These are phyloP conservation scores for Pythium insidiosum DNA, from an alignment of 352 stramenopile genomes.

Conservation along the genomic window DNA sequence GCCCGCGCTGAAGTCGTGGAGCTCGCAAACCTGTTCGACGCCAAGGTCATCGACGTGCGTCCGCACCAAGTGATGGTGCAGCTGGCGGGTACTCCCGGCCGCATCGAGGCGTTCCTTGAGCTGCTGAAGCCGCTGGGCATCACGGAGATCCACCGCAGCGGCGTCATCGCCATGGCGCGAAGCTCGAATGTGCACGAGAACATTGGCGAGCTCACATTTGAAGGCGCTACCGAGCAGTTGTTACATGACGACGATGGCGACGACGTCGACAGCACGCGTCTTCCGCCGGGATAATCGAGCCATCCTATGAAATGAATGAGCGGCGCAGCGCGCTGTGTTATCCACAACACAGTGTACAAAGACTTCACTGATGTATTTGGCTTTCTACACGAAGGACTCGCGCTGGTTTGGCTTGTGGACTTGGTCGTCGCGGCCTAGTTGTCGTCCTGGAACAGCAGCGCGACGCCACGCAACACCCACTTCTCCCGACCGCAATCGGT, in stretches of 20 bases:
- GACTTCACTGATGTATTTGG: no score
- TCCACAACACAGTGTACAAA: no score
- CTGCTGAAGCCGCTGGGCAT: conserved; percentile 78
- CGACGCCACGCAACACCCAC: conserved; percentile 92
- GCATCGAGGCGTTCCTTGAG: conserved; percentile 78
- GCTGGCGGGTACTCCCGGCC: conserved; percentile 59
- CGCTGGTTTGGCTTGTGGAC: no score
- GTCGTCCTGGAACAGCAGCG: conserved; percentile 94
- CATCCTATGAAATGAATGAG: no score
- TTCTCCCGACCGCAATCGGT: conserved; percentile 88
- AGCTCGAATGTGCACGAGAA: conserved; percentile 59
- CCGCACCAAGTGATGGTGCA: conserved; percentile 81
- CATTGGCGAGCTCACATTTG: conserved; percentile 57
- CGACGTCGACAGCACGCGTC: conserved; percentile 53
- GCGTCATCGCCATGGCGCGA: conserved; percentile 79
- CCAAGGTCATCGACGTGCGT: conserved; percentile 81
- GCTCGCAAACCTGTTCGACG: conserved; percentile 77
- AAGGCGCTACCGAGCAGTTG: conserved; percentile 65
- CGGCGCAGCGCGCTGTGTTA: no score
- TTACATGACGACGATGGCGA: conserved; percentile 56
- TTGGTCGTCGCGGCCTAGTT: no score
- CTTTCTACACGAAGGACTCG: no score
- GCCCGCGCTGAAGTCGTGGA: conserved; percentile 73
- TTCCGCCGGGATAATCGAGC: conserved; percentile 53
- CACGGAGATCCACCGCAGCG: conserved; percentile 77